Evolutionary conservation across 1,284 basidiomycete genomes (phyloP).

Genomic region (Pseudozyma tsukubaensis): DNA sequence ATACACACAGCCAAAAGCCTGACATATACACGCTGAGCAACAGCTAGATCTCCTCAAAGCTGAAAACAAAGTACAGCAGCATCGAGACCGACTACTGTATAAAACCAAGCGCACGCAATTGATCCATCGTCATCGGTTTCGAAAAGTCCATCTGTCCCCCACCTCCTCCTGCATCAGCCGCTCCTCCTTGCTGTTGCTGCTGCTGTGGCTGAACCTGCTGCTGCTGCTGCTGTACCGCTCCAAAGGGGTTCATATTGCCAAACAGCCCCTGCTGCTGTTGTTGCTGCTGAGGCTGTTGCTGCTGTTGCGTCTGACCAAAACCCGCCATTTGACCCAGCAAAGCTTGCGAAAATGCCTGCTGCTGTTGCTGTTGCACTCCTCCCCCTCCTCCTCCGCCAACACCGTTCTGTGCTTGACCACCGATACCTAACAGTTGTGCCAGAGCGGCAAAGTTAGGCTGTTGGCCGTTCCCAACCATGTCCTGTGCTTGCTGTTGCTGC

Average conservation of each 20-base stretch:
- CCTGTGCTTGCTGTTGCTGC: conserved; percentile 15
- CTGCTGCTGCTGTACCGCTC: conserved; percentile 10
- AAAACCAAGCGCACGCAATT: conserved; percentile 44
- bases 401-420: conserved; percentile 11
- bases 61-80: too few species aligned
- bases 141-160: conserved; percentile 30
- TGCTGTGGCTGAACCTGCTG: conserved; percentile 3
- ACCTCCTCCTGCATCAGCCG: background rate
- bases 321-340: conserved; percentile 10
- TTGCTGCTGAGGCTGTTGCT: conserved; percentile 8
- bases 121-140: conserved; percentile 48
- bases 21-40: too few species aligned
- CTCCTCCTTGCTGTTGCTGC: conserved; percentile 15
- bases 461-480: conserved; percentile 10
- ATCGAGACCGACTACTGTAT: conserved; percentile 15
- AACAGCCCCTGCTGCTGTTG: conserved; percentile 15
- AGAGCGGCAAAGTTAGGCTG: conserved; percentile 34
- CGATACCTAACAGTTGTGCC: conserved; percentile 28
- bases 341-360: conserved; percentile 11
- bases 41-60: too few species aligned
- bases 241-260: conserved; percentile 1
- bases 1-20: too few species aligned
- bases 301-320: background rate
- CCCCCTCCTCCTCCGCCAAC: background rate
- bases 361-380: conserved; percentile 5